A percentile compares a stretch with the other conserved stretches of the same genome.
phyloP scores from a whole-genome alignment of 495 filamentous ascomycete genomes.

The Penicillium macrosclerotiorum region DNA sequence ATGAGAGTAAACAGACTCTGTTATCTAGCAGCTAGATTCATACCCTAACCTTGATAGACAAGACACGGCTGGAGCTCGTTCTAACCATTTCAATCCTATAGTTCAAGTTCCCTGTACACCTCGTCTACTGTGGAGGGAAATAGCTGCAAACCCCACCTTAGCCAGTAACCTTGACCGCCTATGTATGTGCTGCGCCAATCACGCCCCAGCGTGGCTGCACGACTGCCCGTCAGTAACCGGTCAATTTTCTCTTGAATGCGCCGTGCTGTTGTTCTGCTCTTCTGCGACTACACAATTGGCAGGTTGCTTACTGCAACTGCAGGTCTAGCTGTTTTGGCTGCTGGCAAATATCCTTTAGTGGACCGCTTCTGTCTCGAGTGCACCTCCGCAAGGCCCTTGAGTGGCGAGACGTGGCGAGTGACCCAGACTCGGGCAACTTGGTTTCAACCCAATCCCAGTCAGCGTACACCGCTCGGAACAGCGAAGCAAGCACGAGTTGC shows the following conservation, averaged over 20 bases:
- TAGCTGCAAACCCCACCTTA: not conserved
- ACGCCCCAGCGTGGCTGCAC: slow-evolving; percentile 4
- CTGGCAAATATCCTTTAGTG: no score
- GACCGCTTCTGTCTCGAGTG: not conserved
- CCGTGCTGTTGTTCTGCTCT: no score
- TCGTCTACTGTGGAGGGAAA: no score
- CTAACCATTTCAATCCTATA: no score
- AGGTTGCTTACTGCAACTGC: no score
- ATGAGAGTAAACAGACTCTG: no score
- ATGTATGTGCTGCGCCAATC: slow-evolving; percentile 7
- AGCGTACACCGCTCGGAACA: slow-evolving; percentile 12
- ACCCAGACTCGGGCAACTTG: not conserved
- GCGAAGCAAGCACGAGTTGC: not conserved
- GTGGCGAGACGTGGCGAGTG: slow-evolving; percentile 21
- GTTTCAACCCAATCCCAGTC: slow-evolving; percentile 1
- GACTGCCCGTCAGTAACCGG: slow-evolving; percentile 9
- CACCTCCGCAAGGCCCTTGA: not conserved
- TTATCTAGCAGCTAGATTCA: no score
- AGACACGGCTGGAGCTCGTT: no score
- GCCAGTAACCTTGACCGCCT: slow-evolving; percentile 13
- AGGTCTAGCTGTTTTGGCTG: not conserved
- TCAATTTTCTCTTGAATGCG: no score
- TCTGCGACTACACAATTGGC: no score
- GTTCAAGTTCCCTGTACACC: no score
- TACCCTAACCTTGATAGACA: no score